Evolutionary conservation across 805 yeast species (phyloP), one percentile per base, ranked within the genome.

Genomic region (Kodamaea sagamina): DNA sequence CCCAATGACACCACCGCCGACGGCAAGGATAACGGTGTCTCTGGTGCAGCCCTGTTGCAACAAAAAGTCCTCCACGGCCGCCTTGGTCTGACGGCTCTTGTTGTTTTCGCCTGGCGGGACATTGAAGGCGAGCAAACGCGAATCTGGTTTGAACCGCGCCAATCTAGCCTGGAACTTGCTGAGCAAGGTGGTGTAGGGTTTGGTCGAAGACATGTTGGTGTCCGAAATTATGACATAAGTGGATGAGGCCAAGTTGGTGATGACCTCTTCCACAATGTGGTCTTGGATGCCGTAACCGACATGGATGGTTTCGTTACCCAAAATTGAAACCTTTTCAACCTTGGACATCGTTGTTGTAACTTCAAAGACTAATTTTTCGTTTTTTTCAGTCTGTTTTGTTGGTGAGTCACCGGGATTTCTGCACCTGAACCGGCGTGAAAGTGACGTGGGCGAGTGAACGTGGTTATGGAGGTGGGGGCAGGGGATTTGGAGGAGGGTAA

Each of bases 1-100:
- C 47, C 99, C 99, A 64, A 93, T 92, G 41, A 93, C 95, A 55
- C 99, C 99, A 52, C 99, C 99, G 48, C 99, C 99, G 47, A 93
- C 80, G 6, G 99, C 99, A 37, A 93, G 68, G 44, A 93, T 82
- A 18, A 93, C 88, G 2, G 98, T 89, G 62, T 93, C 99, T 66
- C 99, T 80, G 11, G 98, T 93, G 65, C 99, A 93, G 18, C 96
- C 95, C 58, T 88, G 68, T 4, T 67, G 57, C 48, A 93, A 75
- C 57, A 93, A 69, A 65, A 77, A 92, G 65, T 93, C 99, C 68
- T 93, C 99, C 44, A 93, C 90, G 8, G 79, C 81, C 19, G 93
- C 98, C 66, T 93, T 93, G 25, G 96, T 89, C 39, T 80, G 80
- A 53, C 99, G 78, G 45, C 79, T 84, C 69, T 93, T 93, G 63